Base-by-base conservation (phyloP, 2,329 filamentous ascomycete species). In the Aspergillus hiratsukae region DNA sequence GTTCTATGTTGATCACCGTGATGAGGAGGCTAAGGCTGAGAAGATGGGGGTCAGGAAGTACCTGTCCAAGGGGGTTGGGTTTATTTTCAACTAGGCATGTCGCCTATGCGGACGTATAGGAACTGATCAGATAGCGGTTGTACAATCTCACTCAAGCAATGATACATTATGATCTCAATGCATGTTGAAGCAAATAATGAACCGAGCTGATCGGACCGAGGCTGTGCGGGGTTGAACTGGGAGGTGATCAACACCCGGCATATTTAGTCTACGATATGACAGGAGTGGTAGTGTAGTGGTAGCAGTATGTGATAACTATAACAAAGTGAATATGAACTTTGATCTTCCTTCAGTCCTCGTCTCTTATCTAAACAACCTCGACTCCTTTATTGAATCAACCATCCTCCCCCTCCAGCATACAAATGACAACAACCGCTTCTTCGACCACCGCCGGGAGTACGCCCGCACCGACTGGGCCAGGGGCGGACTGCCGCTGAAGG, bases 401-500 rank as follows among this genome's bases (percentile, higher is more conserved):
- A 86, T 69, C 23, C 59, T 68, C 19, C 66, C 67, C 2, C 58
- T 69, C 9, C 66, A 87, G 67, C 70, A 80, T 59, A 70, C 73
- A 25, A 70, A 82, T 64, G 82, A 86, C 67, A 87, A 87, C 65
- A 76, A 83, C 54, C 80, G 83, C 56, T 87, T 87, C 78, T 87
- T 87, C 71, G 83, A 87, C 68, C 81, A 87, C 69, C 80, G 84
- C 19, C 81, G 84, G 60, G 84, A 87, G 63, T 78, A 85, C 64
- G 75, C 82, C 6, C 81, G 84, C 35, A 87, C 84, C 1, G 78
- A 87, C 64, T 87, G 83, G 82, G 78, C 81, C 53, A 78, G 79
- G 43, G 72, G 75, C 55, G 83, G 84, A 2, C 75, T 86, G 2
- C 84, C 84, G 0, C 77, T 77, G 5, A 69, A 76, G 48, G 83